Percentiles rank a stretch among this genome's conserved stretches.
Conservation (phyloP, 768 basidiomycete species). For the Termitomyces sp. region DNA sequence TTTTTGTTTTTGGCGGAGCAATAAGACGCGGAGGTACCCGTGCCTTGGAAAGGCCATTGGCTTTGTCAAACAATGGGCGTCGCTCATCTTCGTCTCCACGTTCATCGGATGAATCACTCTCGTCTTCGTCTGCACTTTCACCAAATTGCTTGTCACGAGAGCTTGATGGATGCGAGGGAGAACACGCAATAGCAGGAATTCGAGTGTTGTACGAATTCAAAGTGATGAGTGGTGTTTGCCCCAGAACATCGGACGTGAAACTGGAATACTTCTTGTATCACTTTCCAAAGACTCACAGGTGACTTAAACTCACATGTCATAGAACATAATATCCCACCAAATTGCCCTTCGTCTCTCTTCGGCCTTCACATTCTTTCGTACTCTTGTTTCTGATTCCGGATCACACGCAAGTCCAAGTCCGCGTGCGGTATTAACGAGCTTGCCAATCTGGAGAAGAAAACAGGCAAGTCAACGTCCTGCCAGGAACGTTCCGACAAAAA, state of each 20-base stretch:
- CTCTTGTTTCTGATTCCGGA: constrained; percentile 38
- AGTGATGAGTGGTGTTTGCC: constrained; percentile 55
- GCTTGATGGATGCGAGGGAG: background rate
- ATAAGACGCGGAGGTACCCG: background rate
- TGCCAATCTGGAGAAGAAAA: constrained; percentile 45
- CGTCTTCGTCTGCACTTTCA: background rate
- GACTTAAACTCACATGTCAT: constrained; percentile 49
- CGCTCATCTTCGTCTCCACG: background rate
- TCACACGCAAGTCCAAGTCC: constrained; percentile 59
- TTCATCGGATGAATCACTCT: background rate
- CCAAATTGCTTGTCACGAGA: background rate
- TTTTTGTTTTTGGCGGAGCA: constrained; percentile 1
- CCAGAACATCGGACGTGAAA: constrained; percentile 64
- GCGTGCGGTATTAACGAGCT: constrained; percentile 63
- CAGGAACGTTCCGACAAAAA: background rate
- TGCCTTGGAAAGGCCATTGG: background rate
- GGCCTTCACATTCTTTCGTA: constrained; percentile 2
- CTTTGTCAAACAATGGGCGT: background rate
- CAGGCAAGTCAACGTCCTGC: background rate
- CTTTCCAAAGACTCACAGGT: background rate
- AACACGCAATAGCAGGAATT: constrained; percentile 45
- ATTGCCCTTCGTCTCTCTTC: constrained; percentile 28
- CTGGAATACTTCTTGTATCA: constrained; percentile 27
- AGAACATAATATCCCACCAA: constrained; percentile 80
- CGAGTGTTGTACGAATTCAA: constrained; percentile 50